Percentiles rank a stretch among this genome's conserved stretches.
phyloP scores from a whole-genome alignment of 2,329 filamentous ascomycete genomes.

The Knoxdaviesia proteae region DNA sequence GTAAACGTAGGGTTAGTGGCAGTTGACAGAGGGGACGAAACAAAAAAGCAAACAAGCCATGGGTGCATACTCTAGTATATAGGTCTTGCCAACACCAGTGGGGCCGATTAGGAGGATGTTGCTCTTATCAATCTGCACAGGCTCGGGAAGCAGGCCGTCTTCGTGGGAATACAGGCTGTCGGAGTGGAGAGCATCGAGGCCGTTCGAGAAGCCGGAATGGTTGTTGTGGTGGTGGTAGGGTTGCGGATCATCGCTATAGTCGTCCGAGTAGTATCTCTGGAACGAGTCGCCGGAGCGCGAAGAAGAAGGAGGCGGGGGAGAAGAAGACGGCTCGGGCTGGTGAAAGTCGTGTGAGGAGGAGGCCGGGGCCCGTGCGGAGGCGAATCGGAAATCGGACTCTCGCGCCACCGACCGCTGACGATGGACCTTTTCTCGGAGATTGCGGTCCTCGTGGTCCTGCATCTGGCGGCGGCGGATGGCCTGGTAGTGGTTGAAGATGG shows the following conservation, averaged over 20 bases:
- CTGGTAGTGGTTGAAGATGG: constrained; percentile 94
- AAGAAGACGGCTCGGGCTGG: too few relatives aligned
- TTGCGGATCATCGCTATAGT: constrained; percentile 1
- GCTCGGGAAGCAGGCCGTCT: constrained; percentile 19
- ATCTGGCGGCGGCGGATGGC: constrained; percentile 59
- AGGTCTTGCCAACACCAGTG: constrained; percentile 87
- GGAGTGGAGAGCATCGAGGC: constrained; percentile 5
- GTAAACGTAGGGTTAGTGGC: constrained; percentile 1
- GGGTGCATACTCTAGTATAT: constrained; percentile 50
- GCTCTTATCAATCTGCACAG: constrained; percentile 77
- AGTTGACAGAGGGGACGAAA: not conserved
- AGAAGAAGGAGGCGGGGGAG: too few relatives aligned
- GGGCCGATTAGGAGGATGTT: constrained; percentile 82
- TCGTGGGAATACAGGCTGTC: constrained; percentile 28
- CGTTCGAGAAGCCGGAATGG: not conserved
- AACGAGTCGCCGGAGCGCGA: constrained; percentile 7
- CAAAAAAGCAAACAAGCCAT: not conserved
- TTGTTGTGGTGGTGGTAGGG: not conserved
- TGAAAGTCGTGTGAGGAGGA: constrained; percentile 3
- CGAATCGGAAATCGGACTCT: constrained; percentile 31
- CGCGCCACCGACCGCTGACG: constrained; percentile 45
- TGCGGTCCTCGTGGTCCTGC: constrained; percentile 46
- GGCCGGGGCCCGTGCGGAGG: constrained; percentile 3
- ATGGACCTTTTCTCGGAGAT: constrained; percentile 39
- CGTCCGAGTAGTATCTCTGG: constrained; percentile 1